phyloP scores from a whole-genome alignment of 148 eudicot species.

The Hydrangea macrophylla region DNA sequence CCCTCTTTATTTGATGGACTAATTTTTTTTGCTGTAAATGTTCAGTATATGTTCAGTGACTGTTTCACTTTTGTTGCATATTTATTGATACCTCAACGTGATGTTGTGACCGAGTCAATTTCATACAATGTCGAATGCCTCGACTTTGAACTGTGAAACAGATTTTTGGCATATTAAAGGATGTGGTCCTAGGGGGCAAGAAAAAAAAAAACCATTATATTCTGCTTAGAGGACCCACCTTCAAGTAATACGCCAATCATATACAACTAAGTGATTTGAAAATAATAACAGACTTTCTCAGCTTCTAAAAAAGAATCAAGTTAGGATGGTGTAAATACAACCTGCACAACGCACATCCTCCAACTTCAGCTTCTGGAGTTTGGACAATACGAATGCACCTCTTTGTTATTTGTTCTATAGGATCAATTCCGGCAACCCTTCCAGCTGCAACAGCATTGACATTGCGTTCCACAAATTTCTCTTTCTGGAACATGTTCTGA shows the following conservation, averaged over 20 bases:
- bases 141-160: no score
- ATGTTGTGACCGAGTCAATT: no score
- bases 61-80: no score
- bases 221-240: background rate
- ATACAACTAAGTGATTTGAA: no score
- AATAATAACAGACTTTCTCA: background rate
- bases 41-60: no score
- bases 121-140: no score
- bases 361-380: constrained; percentile 38
- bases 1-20: no score
- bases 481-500: constrained; percentile 45
- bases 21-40: no score
- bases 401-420: constrained; percentile 56
- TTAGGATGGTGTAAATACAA: constrained; percentile 11
- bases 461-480: constrained; percentile 52
- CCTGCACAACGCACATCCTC: constrained; percentile 77
- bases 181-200: background rate
- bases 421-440: constrained; percentile 61
- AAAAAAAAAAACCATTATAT: background rate
- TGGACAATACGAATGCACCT: constrained; percentile 73
- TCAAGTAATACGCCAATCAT: no score
- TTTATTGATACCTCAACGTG: no score
- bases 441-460: constrained; percentile 89
- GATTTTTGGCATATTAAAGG: background rate
- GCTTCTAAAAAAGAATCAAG: background rate